A percentile compares a stretch with the other conserved stretches of the same genome.
Conservation (phyloP, 305 asterid species). For the Fraxinus sp. region DNA sequence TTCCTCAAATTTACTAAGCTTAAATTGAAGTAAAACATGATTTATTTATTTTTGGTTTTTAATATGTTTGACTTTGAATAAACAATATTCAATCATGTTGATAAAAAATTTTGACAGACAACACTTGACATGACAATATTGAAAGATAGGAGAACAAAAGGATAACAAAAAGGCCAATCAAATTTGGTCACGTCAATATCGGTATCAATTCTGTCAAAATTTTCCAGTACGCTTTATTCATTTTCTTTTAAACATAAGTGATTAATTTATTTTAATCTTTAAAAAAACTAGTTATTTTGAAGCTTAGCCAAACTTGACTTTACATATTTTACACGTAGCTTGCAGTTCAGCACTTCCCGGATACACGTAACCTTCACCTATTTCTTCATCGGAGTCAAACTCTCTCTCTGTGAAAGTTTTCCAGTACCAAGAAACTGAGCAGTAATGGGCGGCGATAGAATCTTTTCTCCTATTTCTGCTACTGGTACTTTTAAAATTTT, state of each 20-base stretch:
- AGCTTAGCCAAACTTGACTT: neutral
- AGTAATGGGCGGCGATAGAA: constrained; percentile 53
- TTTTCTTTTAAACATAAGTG: neutral
- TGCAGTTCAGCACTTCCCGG: neutral
- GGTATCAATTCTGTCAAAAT: neutral
- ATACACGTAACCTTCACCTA: neutral
- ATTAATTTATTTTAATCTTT: neutral
- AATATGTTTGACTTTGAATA: too few relatives aligned
- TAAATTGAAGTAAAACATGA: too few relatives aligned
- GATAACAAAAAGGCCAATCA: neutral
- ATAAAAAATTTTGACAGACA: too few relatives aligned
- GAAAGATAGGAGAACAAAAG: neutral
- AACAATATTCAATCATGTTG: too few relatives aligned
- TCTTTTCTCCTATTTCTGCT: constrained; percentile 17
- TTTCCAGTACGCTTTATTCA: neutral
- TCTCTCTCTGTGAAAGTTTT: neutral
- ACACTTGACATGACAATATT: neutral
- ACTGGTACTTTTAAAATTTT: constrained; percentile 31
- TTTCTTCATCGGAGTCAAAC: neutral
- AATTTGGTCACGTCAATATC: too few relatives aligned
- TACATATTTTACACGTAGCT: neutral
- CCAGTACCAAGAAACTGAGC: neutral
- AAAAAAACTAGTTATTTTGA: neutral
- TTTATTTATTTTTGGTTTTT: too few relatives aligned
- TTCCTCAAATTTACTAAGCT: neutral